Percentiles rank a stretch among this genome's conserved stretches.
Conservation (phyloP, 202 grass and related monocot species). For the Alloteropsis angusta region DNA sequence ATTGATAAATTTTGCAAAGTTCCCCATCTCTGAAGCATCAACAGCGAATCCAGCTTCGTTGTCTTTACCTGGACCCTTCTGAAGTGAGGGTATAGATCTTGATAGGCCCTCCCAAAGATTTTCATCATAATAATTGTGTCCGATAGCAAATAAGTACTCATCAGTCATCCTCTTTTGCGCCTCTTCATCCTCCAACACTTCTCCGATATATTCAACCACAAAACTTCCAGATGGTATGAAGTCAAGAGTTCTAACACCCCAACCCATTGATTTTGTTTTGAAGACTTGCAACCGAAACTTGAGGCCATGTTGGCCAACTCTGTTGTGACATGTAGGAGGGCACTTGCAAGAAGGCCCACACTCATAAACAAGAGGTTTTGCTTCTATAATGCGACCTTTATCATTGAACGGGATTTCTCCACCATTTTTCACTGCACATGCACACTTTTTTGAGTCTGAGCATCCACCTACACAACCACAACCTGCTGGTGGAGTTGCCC, state of each 20-base stretch:
- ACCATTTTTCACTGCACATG: constrained; percentile 83
- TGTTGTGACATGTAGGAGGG: constrained; percentile 76
- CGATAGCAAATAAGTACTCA: constrained; percentile 79
- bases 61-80: constrained; percentile 39
- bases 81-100: constrained; percentile 68
- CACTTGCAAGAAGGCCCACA: constrained; percentile 90
- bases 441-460: constrained; percentile 56
- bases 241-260: constrained; percentile 71
- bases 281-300: constrained; percentile 73
- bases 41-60: constrained; percentile 53
- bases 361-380: constrained; percentile 83
- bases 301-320: constrained; percentile 76
- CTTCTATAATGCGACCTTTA: constrained; percentile 52
- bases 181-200: constrained; percentile 67
- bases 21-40: constrained; percentile 75
- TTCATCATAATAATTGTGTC: constrained; percentile 74
- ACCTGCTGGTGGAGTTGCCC: constrained; percentile 39
- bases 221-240: constrained; percentile 83
- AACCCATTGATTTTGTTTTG: constrained; percentile 78
- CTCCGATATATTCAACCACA: constrained; percentile 85
- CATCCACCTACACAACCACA: constrained; percentile 69
- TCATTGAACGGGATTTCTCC: constrained; percentile 77
- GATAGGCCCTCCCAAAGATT: constrained; percentile 78
- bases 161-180: constrained; percentile 64
- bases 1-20: constrained; percentile 82